A percentile compares a stretch with the other conserved stretches of the same genome.
phyloP scores from a whole-genome alignment of 2,329 filamentous ascomycete species.

The Calonectria montana region DNA sequence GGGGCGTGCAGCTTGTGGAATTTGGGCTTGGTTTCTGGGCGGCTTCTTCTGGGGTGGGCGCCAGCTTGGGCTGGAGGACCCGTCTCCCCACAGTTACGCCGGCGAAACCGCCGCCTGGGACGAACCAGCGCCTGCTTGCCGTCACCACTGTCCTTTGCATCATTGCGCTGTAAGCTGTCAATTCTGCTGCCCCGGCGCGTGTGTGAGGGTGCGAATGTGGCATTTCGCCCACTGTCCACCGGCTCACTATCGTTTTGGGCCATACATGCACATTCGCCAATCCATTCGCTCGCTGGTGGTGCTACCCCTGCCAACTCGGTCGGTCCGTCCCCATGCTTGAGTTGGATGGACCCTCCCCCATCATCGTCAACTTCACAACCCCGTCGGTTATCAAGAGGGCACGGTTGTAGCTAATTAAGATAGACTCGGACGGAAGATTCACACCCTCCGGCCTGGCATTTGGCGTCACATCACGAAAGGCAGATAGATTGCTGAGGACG shows the following conservation, averaged over 20 bases:
- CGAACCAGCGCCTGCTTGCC: conserved; percentile 48
- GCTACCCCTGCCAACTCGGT: conserved; percentile 13
- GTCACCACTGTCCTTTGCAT: conserved; percentile 26
- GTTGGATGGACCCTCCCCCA: conserved; percentile 5
- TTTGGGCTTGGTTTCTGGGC: conserved; percentile 13
- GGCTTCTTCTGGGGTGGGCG: conserved; percentile 20
- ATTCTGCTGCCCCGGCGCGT: conserved; percentile 19
- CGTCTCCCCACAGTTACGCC: conserved; percentile 67
- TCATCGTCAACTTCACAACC: conserved; percentile 17
- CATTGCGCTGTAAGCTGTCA: conserved; percentile 18
- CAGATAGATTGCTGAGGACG: not conserved
- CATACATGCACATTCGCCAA: not conserved
- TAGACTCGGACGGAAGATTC: not conserved
- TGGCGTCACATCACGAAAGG: conserved; percentile 1
- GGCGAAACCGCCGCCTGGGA: conserved; percentile 65
- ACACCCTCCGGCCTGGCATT: not conserved
- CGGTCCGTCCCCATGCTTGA: conserved; percentile 22
- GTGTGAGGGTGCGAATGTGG: not conserved
- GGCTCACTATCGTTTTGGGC: not conserved
- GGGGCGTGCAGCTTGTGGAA: conserved; percentile 2
- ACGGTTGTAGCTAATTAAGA: conserved; percentile 6
- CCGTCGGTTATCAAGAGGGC: conserved; percentile 13
- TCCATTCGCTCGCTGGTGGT: not conserved
- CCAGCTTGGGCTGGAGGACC: conserved; percentile 19
- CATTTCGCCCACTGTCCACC: not conserved